Evolutionary conservation across 306 rosid genomes (phyloP).

Genomic region (Trifolium pratense): DNA sequence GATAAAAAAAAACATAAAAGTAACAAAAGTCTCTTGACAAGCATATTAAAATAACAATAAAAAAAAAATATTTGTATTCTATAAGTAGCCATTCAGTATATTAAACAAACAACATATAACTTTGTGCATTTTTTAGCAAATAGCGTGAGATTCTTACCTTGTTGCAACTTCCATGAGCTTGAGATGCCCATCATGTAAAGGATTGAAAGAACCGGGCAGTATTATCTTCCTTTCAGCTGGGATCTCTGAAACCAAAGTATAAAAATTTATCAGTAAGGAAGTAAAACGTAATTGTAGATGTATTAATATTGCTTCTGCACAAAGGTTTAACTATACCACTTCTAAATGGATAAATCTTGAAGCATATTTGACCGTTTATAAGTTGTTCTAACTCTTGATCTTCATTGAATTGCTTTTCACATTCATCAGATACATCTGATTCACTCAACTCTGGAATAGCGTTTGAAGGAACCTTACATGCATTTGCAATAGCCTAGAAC

Average conservation of each 20-base stretch:
- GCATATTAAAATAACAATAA: slow-evolving; percentile 27
- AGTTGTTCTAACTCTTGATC: slow-evolving; percentile 83
- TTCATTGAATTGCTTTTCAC: slow-evolving; percentile 64
- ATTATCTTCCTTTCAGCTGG: slow-evolving; percentile 77
- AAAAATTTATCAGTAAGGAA: slow-evolving; percentile 12
- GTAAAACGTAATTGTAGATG: neutral
- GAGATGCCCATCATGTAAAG: slow-evolving; percentile 87
- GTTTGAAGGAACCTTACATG: slow-evolving; percentile 76
- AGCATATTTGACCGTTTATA: slow-evolving; percentile 78
- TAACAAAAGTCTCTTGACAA: slow-evolving; percentile 9
- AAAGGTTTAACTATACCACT: slow-evolving; percentile 60
- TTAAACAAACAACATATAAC: neutral
- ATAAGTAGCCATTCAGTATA: neutral
- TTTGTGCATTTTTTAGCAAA: slow-evolving; percentile 14
- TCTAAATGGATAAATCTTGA: slow-evolving; percentile 75
- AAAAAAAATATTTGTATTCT: neutral
- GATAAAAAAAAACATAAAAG: neutral
- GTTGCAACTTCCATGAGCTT: slow-evolving; percentile 88
- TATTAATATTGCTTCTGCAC: slow-evolving; percentile 10
- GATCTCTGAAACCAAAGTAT: slow-evolving; percentile 49
- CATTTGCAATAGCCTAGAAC: slow-evolving; percentile 80
- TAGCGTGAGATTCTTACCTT: slow-evolving; percentile 54
- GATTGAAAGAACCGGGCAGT: slow-evolving; percentile 89
- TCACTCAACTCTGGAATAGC: slow-evolving; percentile 62
- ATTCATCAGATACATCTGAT: slow-evolving; percentile 66